These are phyloP conservation scores for Stephania yunnanensis DNA, from an alignment of 164 flowering plant genomes.

Conservation along the genomic window DNA sequence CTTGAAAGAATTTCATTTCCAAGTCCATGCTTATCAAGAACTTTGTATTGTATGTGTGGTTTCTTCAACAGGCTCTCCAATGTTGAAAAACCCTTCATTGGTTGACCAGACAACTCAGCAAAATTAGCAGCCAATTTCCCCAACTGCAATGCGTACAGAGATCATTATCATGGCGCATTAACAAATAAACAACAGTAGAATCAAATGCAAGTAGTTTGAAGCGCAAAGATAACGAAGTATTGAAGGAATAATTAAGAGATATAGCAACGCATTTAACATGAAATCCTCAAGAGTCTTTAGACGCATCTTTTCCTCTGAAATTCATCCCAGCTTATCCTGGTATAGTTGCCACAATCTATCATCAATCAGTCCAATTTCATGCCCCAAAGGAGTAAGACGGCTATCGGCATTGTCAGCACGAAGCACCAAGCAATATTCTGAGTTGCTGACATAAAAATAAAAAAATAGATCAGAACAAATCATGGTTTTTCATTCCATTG, in stretches of 20 bases:
- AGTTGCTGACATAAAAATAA: conserved; percentile 46
- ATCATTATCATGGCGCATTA: background rate
- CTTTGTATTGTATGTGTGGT: conserved; percentile 72
- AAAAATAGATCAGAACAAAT: background rate
- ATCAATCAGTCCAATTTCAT: conserved; percentile 89
- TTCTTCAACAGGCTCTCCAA: conserved; percentile 84
- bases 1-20: conserved; percentile 59
- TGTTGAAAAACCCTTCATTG: conserved; percentile 63
- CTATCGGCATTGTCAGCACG: conserved; percentile 96
- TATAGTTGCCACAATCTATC: conserved; percentile 82
- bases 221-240: background rate
- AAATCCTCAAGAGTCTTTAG: conserved; percentile 62
- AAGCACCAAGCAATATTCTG: conserved; percentile 85
- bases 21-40: conserved; percentile 88
- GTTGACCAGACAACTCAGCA: conserved; percentile 62
- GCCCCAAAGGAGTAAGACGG: conserved; percentile 91
- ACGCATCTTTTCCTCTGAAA: conserved; percentile 70
- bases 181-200: background rate
- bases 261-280: conserved; percentile 41
- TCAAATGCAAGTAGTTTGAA: background rate
- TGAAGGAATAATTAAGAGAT: conserved; percentile 1
- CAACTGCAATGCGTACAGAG: conserved; percentile 39
- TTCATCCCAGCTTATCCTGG: conserved; percentile 74
- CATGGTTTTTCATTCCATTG: background rate
- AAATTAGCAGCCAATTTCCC: conserved; percentile 78